Percentiles rank a stretch among this genome's conserved stretches.
Conservation (phyloP, 768 basidiomycete genomes). For the Ramaria sp. region DNA sequence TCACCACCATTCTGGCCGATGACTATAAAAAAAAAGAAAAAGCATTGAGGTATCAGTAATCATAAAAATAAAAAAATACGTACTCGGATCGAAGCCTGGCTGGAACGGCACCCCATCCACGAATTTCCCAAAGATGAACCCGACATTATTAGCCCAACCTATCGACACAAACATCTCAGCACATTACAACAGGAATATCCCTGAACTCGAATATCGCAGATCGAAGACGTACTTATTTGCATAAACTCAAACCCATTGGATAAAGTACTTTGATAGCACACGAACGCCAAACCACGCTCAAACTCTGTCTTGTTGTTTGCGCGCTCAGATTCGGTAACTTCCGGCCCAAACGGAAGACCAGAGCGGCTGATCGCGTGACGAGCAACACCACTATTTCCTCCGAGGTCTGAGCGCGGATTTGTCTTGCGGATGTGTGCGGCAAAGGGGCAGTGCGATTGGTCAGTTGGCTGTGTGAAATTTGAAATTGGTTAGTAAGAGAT, state of each 20-base stretch:
- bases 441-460: conserved; percentile 27
- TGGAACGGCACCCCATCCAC: conserved; percentile 13
- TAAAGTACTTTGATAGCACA: conserved; percentile 24
- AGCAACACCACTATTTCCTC: conserved; percentile 2
- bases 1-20: conserved; percentile 10
- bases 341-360: conserved; percentile 26
- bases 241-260: conserved; percentile 23
- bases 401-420: no score
- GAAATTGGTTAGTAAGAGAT: no score
- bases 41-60: neutral
- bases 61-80: neutral
- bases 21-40: neutral
- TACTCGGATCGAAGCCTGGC: conserved; percentile 33
- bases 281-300: conserved; percentile 40
- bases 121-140: conserved; percentile 13
- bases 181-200: neutral
- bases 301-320: conserved; percentile 26
- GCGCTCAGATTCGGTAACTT: conserved; percentile 28
- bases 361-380: conserved; percentile 19
- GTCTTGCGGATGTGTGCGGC: no score
- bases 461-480: conserved; percentile 16
- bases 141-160: conserved; percentile 21
- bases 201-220: neutral
- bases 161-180: no score
- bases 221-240: conserved; percentile 16